Evolutionary conservation across 352 stramenopile species (phyloP), one percentile per base, ranked within the genome.

Genomic region (Labyrinthula sp.): DNA sequence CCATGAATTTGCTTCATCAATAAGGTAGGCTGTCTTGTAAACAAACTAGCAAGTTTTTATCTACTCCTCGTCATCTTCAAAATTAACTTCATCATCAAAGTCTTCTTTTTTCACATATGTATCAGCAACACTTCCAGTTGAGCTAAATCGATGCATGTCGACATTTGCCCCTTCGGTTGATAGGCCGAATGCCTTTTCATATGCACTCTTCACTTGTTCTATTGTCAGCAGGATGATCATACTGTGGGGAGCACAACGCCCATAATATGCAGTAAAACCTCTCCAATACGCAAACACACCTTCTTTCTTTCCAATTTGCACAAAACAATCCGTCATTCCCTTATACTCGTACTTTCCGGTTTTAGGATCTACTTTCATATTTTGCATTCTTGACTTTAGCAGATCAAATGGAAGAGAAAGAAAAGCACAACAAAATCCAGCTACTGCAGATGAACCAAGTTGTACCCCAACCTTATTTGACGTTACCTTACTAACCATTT

Each of bases 171-270:
- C 23, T 14, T 30, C 33, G 1, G 23, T 21, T 31, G 10, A 17
- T 18, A 52, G 43, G n/a, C 33, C 43, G 28, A 57, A 57, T 15
- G 23, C 18, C n/a, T 6, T 9, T 3, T 14, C 10, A 36, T 57
- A 57, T 27, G 29, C 26, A 12, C 12, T 22, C 24, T 21, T 56
- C 24, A 59, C 39, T 21, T 54, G 36, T 30, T 98, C 86, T 49
- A 95, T 89, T 2, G 88, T 86, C 28, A 98, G 66, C 46, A 98
- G 68, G 56, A 96, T 91, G 61, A 97, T 95, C 87, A 98, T 96
- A n/a, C 87, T 84, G 71, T 97, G 92, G 8, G 89, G 89, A 18
- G 87, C 89, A 61, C 85, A 96, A 49, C 89, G 75, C 48, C 75
- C 83, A 69, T 95, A 98, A 64, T 97, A 97, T 1, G 89, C 91